Base-by-base conservation (phyloP, 257 asterid species). In the Plantago elongata region DNA sequence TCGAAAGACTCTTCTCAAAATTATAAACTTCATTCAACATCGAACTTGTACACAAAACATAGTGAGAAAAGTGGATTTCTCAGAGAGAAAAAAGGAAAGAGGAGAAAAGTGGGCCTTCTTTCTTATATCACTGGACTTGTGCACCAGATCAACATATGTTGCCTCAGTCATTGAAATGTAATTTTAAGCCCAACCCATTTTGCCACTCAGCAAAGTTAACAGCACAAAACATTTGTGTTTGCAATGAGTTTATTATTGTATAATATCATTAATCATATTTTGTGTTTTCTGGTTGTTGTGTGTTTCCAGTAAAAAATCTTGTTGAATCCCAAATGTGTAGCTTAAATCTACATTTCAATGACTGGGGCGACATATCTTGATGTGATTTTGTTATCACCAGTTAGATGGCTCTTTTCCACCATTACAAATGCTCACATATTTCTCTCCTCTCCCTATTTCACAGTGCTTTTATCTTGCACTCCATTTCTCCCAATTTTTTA, bases 381-480 rank as follows among this genome's bases (percentile, higher is more conserved):
- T 34, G 68, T 67, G 58, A 46, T 70, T 62, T 71, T 52, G 13
- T 34, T 34, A 51, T 60, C 51, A 37, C 57, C 62, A 59, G 37
- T 48, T 43, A 45, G 48, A 55, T 56, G 67, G 13, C 29, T 27
- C 40, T 34, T 34, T n/a, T 57, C 47, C 58, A 63, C 47, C 58
- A 63, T 75, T 46, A 29, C 74, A 63, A 51, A 62, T 46, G 44
- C 58, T 59, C 64, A 67, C 66, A 56, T 46, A 46, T 60, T 30
- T n/a, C 46, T 57, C 67, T 71, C 51, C 50, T 56, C 67, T 68
- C 47, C 66, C 66, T 65, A 71, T 71, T 47, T 42, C 14, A 63
- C 71, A 71, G 62, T 16, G 13, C 64, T 61, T 61, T 70, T 70
- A 47, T 10, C 45, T 13, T 42, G 62, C 27, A 68, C 55, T 34